Conservation (phyloP, 768 basidiomycete genomes). For the Lactarius sanguifluus region DNA sequence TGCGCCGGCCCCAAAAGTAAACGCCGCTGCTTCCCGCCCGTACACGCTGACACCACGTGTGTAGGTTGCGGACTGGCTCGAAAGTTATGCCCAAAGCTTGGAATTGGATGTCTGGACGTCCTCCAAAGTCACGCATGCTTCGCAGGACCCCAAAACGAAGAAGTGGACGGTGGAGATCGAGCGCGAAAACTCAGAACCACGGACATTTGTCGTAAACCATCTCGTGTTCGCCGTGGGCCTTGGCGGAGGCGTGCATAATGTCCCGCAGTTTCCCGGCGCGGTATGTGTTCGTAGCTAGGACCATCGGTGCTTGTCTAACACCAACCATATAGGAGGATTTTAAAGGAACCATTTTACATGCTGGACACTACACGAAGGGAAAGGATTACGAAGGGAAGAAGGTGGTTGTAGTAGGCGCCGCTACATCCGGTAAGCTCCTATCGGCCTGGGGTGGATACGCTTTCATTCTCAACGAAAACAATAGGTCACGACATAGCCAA, state of each 20-base stretch:
- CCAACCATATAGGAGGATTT: slow-evolving; percentile 33
- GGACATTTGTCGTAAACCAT: slow-evolving; percentile 32
- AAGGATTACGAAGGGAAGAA: slow-evolving; percentile 40
- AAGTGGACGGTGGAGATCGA: slow-evolving; percentile 29
- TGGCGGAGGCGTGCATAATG: slow-evolving; percentile 37
- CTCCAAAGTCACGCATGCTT: slow-evolving; percentile 27
- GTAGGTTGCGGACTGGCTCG: slow-evolving; percentile 67
- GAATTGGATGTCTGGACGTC: slow-evolving; percentile 68
- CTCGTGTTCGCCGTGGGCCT: slow-evolving; percentile 39
- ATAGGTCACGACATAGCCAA: slow-evolving; percentile 38
- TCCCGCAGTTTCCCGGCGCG: slow-evolving; percentile 33
- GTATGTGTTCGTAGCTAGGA: not conserved
- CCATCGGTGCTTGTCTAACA: not conserved
- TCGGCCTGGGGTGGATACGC: not conserved
- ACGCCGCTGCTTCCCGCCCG: not conserved
- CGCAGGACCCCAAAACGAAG: slow-evolving; percentile 28
- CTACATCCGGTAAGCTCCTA: slow-evolving; percentile 31
- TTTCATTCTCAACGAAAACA: not conserved
- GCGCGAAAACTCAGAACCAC: slow-evolving; percentile 16
- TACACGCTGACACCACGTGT: slow-evolving; percentile 5
- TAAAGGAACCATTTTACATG: slow-evolving; percentile 37
- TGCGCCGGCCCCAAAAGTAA: slow-evolving; percentile 36
- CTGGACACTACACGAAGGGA: slow-evolving; percentile 36
- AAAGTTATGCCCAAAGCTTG: slow-evolving; percentile 56
- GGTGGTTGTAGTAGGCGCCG: slow-evolving; percentile 43